phyloP scores from a whole-genome alignment of 164 flowering plant genomes.

The Cinnamomum micranthum region DNA sequence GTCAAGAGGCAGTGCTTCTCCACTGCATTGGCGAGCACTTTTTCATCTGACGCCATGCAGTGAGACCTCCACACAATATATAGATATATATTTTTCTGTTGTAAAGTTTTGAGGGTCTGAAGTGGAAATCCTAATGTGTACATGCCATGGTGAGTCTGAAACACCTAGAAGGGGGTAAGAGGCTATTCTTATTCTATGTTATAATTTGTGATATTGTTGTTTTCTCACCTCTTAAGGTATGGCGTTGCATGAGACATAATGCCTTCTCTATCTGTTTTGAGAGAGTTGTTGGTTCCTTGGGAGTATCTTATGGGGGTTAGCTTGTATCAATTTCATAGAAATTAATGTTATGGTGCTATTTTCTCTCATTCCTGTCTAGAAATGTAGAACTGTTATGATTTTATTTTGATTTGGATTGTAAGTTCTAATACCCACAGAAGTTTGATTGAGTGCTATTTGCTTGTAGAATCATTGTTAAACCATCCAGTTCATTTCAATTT shows the following conservation, averaged over 20 bases:
- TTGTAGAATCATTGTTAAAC: too few species aligned
- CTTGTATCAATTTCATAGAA: background rate
- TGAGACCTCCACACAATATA: background rate
- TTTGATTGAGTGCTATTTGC: too few species aligned
- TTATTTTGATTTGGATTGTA: too few species aligned
- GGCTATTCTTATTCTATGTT: background rate
- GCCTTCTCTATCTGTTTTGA: background rate
- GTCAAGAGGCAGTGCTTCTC: background rate
- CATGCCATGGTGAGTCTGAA: conserved; percentile 1
- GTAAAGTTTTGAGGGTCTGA: background rate
- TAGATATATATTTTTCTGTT: background rate
- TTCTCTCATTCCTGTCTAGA: background rate
- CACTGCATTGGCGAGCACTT: conserved; percentile 9
- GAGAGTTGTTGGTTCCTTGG: background rate
- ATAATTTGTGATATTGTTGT: background rate
- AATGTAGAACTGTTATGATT: too few species aligned
- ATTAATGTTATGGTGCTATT: background rate
- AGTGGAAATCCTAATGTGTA: conserved; percentile 1
- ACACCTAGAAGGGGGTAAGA: background rate
- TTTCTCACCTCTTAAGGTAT: background rate
- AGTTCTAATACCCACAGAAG: too few species aligned
- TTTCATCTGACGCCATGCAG: conserved; percentile 11
- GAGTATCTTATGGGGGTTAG: background rate
- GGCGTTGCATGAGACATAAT: background rate
- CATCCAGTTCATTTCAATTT: too few species aligned